Evolutionary conservation across 73 alveolate species (phyloP).

Genomic region (Urostyla sp.): DNA sequence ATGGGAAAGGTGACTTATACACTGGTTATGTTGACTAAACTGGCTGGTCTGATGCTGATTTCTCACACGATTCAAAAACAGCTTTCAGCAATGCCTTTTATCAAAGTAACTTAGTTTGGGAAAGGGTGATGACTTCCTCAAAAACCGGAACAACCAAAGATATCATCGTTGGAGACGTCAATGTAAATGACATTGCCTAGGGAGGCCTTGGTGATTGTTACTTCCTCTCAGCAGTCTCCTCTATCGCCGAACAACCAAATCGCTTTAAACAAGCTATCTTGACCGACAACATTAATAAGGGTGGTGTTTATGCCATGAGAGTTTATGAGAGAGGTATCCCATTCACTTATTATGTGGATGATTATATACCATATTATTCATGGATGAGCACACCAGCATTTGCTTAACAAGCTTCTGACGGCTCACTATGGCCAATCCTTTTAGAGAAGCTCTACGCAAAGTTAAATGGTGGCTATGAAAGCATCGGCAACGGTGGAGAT

Average conservation of each 20-base stretch:
- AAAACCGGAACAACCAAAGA: too few species aligned
- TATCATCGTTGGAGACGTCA: too few species aligned
- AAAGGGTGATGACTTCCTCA: too few species aligned
- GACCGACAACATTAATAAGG: constrained; percentile 75
- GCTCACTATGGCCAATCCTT: constrained; percentile 84
- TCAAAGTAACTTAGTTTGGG: too few species aligned
- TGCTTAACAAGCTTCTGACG: too few species aligned
- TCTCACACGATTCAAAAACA: too few species aligned
- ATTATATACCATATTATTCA: constrained; percentile 91
- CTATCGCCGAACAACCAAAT: constrained; percentile 85
- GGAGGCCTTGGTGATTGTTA: constrained; percentile 89
- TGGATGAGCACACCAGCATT: too few species aligned
- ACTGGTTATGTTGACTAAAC: too few species aligned
- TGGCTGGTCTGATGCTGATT: too few species aligned
- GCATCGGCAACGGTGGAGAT: constrained; percentile 83
- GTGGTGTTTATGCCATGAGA: constrained; percentile 90
- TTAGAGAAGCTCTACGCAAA: constrained; percentile 86
- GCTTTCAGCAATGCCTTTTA: too few species aligned
- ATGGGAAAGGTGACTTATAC: too few species aligned
- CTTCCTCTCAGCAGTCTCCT: constrained; percentile 80
- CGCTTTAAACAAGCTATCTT: constrained; percentile 77
- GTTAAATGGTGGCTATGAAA: constrained; percentile 65
- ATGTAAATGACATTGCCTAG: constrained; percentile 75
- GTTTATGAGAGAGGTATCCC: constrained; percentile 92
- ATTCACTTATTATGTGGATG: constrained; percentile 90